A percentile compares a stretch with the other conserved stretches of the same genome.
phyloP scores from a whole-genome alignment of 352 stramenopile genomes.

The Phytophthora sojae region DNA sequence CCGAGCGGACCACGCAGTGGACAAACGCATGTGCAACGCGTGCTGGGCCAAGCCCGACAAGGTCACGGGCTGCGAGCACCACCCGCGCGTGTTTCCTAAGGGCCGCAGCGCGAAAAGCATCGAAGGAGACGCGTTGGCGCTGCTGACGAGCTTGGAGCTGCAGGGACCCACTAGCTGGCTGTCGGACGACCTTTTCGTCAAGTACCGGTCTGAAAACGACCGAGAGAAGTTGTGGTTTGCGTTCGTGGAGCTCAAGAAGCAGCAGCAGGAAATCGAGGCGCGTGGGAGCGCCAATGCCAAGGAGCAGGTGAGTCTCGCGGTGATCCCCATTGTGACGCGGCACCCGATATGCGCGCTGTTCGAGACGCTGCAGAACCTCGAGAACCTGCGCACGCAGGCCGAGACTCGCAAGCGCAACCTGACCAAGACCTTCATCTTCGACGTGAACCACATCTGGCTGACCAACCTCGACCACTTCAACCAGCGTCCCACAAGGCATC shows the following conservation, averaged over 20 bases:
- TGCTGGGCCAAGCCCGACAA: constrained; percentile 76
- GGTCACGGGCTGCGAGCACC: constrained; percentile 69
- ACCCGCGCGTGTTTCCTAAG: constrained; percentile 49
- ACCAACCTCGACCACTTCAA: constrained; percentile 92
- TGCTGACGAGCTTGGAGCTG: constrained; percentile 53
- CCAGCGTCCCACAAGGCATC: constrained; percentile 34
- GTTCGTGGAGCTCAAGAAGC: constrained; percentile 52
- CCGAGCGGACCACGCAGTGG: constrained; percentile 67
- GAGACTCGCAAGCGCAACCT: constrained; percentile 77
- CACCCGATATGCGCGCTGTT: constrained; percentile 76
- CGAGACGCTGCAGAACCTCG: constrained; percentile 66
- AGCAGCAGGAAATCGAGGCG: constrained; percentile 39
- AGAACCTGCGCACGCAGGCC: constrained; percentile 72
- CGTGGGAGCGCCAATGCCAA: constrained; percentile 15
- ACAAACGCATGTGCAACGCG: constrained; percentile 84
- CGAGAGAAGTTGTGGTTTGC: constrained; percentile 69
- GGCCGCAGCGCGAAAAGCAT: constrained; percentile 31
- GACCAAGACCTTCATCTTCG: constrained; percentile 84
- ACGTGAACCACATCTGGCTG: constrained; percentile 93
- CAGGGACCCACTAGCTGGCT: constrained; percentile 84
- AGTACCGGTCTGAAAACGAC: constrained; percentile 80
- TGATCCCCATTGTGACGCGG: constrained; percentile 63
- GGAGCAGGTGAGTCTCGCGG: constrained; percentile 33
- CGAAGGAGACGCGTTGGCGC: constrained; percentile 26
- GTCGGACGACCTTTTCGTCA: constrained; percentile 82